Base-by-base conservation (phyloP, 192 early-diverging fungal species). In the Umbelopsis sp. region DNA sequence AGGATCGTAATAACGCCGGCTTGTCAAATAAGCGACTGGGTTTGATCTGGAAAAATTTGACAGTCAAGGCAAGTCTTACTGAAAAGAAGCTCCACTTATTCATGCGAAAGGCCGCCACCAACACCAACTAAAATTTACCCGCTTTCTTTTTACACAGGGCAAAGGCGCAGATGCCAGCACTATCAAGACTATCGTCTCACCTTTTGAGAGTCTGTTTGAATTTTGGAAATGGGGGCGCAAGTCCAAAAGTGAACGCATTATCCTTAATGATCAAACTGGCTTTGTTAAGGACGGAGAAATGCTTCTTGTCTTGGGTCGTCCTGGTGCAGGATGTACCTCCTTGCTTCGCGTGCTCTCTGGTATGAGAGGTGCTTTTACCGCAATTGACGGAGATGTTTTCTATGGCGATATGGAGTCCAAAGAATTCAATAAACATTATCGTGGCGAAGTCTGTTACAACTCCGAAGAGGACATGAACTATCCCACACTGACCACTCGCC, bases 381-480 rank as follows among this genome's bases (percentile, higher is more conserved):
- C 73, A 13, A 74, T 91, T 37, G 72, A 67, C 4, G 90, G 90
- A 30, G 74, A 81, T 27, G 80, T 92, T 27, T 81, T 82, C 22
- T 91, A 92, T 65, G 90, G 90, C 13, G 92, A 91, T 6, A 81
- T 95, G 67, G 79, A 82, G 15, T 73, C 86, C 15, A 72, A 82
- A 15, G 83, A 86, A 49, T 85, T 95, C 67, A 69, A 70, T 2
- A 81, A 81, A 30, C 73, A 84, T 50, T 92, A 90, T 71, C 87
- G 89, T 69, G 91, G 89, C 49, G 89, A 92, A 67, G 86, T 95
- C 11, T 84, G 86, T 21, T 95, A 94, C 71, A 91, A 90, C 71
- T 85, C 89, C 75, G 94, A 95, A 82, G 90, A 91, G 73, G 92
- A 93, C 67, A 81, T 85, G 46, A 91, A 95, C 71, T 91, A 86